These are phyloP conservation scores for Annulohypoxylon nitens DNA, from an alignment of 495 filamentous ascomycete species.

Conservation along the genomic window DNA sequence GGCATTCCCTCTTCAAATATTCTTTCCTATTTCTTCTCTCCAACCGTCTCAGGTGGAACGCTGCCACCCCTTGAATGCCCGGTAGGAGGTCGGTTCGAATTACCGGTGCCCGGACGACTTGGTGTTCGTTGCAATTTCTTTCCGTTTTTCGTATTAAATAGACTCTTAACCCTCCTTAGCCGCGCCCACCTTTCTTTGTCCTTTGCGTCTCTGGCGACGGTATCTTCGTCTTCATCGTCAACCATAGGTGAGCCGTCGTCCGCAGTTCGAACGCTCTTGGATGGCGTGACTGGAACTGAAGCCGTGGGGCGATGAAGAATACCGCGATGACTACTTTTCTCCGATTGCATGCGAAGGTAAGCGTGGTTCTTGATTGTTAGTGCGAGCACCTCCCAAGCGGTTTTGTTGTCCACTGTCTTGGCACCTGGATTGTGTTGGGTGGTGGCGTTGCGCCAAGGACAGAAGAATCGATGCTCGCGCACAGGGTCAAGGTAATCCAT, in stretches of 20 bases:
- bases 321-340: conserved; percentile 37
- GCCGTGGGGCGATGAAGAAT: conserved; percentile 46
- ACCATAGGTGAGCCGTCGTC: conserved; percentile 28
- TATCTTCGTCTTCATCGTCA: conserved; percentile 57
- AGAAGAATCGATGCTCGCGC: conserved; percentile 82
- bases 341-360: conserved; percentile 53
- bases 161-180: conserved; percentile 67
- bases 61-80: conserved; percentile 45
- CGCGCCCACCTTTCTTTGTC: conserved; percentile 68
- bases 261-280: conserved; percentile 28
- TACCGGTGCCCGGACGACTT: conserved; percentile 47
- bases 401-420: conserved; percentile 48
- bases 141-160: conserved; percentile 67
- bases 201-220: conserved; percentile 62
- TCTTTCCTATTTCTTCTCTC: conserved; percentile 25
- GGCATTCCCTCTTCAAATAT: not conserved
- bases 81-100: conserved; percentile 42
- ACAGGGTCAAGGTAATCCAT: conserved; percentile 76
- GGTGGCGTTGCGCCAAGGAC: conserved; percentile 77
- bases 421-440: conserved; percentile 67
- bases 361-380: conserved; percentile 60
- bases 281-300: conserved; percentile 46
- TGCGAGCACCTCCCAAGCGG: conserved; percentile 62
- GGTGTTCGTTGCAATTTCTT: conserved; percentile 57
- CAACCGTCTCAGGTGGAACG: conserved; percentile 34